These are phyloP conservation scores for Trichoderma koningii DNA, from an alignment of 2,329 filamentous ascomycete species.

Conservation along the genomic window DNA sequence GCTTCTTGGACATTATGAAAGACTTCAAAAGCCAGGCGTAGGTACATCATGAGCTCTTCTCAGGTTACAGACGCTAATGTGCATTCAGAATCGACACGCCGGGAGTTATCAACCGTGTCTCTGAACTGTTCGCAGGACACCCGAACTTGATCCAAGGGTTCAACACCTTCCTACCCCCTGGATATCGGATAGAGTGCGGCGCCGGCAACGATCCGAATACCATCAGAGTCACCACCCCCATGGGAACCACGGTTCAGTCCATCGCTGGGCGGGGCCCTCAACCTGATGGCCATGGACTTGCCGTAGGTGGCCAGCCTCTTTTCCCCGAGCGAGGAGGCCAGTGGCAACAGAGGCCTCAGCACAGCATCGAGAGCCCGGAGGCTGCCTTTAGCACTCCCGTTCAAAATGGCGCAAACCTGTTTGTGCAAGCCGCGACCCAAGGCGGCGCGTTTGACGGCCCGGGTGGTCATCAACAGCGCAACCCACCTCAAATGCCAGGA, in stretches of 20 bases:
- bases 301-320: slow-evolving; percentile 46
- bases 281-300: slow-evolving; percentile 47
- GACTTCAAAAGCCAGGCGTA: slow-evolving; percentile 98
- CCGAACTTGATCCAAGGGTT: slow-evolving; percentile 96
- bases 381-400: slow-evolving; percentile 61
- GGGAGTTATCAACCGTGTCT: slow-evolving; percentile 94
- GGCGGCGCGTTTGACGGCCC: slow-evolving; percentile 40
- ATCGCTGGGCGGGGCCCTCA: slow-evolving; percentile 63
- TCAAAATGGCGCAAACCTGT: slow-evolving; percentile 52
- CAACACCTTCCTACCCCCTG: slow-evolving; percentile 94
- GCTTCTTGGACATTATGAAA: slow-evolving; percentile 98
- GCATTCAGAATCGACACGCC: slow-evolving; percentile 81
- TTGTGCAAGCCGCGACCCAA: slow-evolving; percentile 48
- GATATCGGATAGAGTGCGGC: slow-evolving; percentile 95
- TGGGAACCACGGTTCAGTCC: slow-evolving; percentile 92
- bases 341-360: slow-evolving; percentile 60
- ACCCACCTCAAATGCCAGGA: slow-evolving; percentile 36
- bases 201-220: slow-evolving; percentile 92
- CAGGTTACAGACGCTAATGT: slow-evolving; percentile 56
- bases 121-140: slow-evolving; percentile 91
- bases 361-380: slow-evolving; percentile 65
- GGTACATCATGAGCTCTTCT: slow-evolving; percentile 41
- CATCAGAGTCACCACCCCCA: slow-evolving; percentile 94
- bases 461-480: slow-evolving; percentile 37
- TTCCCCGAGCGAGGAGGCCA: slow-evolving; percentile 52